Percentiles rank a stretch among this genome's conserved stretches.
phyloP scores from a whole-genome alignment of 1,139 yeast genomes.

The Hansenula lynferdii region DNA sequence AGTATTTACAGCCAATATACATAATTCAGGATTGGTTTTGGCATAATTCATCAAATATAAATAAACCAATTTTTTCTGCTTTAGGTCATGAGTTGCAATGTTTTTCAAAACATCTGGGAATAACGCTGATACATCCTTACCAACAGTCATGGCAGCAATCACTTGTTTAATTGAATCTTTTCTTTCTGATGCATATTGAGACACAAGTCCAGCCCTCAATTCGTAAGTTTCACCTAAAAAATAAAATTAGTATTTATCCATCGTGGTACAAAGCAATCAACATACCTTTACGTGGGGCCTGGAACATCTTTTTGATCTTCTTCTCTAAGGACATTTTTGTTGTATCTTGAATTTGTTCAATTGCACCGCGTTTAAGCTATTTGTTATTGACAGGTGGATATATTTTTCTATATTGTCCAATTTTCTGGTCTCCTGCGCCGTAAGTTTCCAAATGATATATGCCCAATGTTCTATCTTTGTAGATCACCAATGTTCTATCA shows the following conservation, averaged over 20 bases:
- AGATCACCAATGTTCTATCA: too few relatives aligned
- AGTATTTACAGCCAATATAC: conserved; percentile 94
- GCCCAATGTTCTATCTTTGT: too few relatives aligned
- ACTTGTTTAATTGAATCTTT: conserved; percentile 97
- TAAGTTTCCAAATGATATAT: too few relatives aligned
- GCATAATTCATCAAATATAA: conserved; percentile 96
- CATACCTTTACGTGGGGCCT: conserved; percentile 51
- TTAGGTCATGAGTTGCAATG: conserved; percentile 94
- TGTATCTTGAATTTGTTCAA: too few relatives aligned
- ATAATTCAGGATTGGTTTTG: conserved; percentile 90
- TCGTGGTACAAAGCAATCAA: too few relatives aligned
- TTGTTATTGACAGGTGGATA: conserved; percentile 1
- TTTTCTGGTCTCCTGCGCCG: too few relatives aligned
- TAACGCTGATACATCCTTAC: conserved; percentile 93
- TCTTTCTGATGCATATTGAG: conserved; percentile 90
- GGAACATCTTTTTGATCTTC: conserved; percentile 48
- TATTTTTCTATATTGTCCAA: too few relatives aligned
- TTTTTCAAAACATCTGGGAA: conserved; percentile 97
- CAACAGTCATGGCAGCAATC: conserved; percentile 97
- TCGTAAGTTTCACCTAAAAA: conserved; percentile 82
- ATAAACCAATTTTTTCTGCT: conserved; percentile 94
- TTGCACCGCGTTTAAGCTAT: too few relatives aligned
- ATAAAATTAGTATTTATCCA: too few relatives aligned
- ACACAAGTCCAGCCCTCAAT: conserved; percentile 82
- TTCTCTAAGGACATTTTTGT: conserved; percentile 17